Evolutionary conservation across 2,329 filamentous ascomycete species (phyloP).

Genomic region (Botryotinia globosa): DNA sequence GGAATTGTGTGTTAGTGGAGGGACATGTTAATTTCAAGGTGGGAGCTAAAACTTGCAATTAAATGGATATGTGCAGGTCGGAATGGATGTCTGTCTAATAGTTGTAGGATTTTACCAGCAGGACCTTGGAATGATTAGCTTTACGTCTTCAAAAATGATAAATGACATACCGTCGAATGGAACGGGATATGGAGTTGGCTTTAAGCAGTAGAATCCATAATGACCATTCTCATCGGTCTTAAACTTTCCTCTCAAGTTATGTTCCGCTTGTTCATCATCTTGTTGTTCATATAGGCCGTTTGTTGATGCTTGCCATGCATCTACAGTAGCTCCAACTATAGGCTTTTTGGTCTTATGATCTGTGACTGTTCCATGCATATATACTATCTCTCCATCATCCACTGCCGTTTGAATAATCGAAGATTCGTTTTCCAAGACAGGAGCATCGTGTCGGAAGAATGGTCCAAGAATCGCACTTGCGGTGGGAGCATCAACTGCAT

Average conservation of each 20-base stretch:
- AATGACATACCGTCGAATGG: slow-evolving; percentile 35
- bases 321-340: slow-evolving; percentile 54
- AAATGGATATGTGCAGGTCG: slow-evolving; percentile 64
- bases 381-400: slow-evolving; percentile 48
- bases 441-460: slow-evolving; percentile 60
- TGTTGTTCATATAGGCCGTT: slow-evolving; percentile 60
- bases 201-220: slow-evolving; percentile 51
- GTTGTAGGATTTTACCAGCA: slow-evolving; percentile 54
- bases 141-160: neutral
- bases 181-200: slow-evolving; percentile 44
- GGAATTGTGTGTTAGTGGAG: neutral
- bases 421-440: slow-evolving; percentile 52
- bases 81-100: slow-evolving; percentile 60
- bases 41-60: slow-evolving; percentile 44
- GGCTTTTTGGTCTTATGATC: slow-evolving; percentile 55
- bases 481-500: slow-evolving; percentile 45
- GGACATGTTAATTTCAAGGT: neutral
- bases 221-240: slow-evolving; percentile 55
- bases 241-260: slow-evolving; percentile 62
- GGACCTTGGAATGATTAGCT: slow-evolving; percentile 43
- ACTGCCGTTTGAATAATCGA: slow-evolving; percentile 51
- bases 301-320: slow-evolving; percentile 64
- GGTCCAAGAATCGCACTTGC: slow-evolving; percentile 60
- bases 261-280: slow-evolving; percentile 57
- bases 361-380: slow-evolving; percentile 57